Percentiles rank a stretch among this genome's conserved stretches.
Evolutionary conservation across 352 stramenopile species (phyloP).

Genomic region (Phytophthora pluvialis): DNA sequence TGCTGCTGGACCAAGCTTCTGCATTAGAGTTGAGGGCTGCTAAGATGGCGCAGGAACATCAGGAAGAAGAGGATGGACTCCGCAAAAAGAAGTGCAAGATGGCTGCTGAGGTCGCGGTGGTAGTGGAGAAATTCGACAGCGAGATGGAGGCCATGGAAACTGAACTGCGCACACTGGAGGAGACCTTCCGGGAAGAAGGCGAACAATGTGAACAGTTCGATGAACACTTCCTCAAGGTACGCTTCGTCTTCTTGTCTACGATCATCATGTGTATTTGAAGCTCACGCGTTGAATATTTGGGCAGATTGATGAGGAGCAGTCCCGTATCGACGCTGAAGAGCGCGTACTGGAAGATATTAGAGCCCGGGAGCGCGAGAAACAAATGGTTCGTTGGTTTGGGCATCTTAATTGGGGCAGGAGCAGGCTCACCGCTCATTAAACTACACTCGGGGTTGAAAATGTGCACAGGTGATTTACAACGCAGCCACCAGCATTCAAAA

Average conservation of each 20-base stretch:
- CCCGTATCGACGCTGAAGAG: constrained; percentile 84
- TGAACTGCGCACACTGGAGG: constrained; percentile 57
- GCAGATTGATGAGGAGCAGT: constrained; percentile 86
- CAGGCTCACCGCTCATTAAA: neutral
- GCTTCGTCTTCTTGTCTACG: neutral
- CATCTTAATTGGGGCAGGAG: neutral
- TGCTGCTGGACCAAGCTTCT: constrained; percentile 60
- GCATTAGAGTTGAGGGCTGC: constrained; percentile 58
- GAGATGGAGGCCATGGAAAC: constrained; percentile 74
- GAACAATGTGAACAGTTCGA: constrained; percentile 74
- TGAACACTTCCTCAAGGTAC: constrained; percentile 85
- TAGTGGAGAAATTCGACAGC: constrained; percentile 81
- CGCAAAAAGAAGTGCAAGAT: constrained; percentile 88
- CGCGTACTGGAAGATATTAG: constrained; percentile 73
- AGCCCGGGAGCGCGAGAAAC: constrained; percentile 73
- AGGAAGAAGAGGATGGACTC: constrained; percentile 79
- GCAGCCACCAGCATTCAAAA: constrained; percentile 84
- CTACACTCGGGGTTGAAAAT: neutral
- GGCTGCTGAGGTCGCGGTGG: constrained; percentile 65
- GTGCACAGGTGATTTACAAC: constrained; percentile 65
- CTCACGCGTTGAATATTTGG: constrained; percentile 2
- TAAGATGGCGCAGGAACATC: constrained; percentile 84
- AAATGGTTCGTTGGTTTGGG: constrained; percentile 51
- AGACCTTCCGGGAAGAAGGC: constrained; percentile 52
- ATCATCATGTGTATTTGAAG: neutral